Conservation (phyloP, 78 protist species). For the Chrysochromulina tobinii region DNA sequence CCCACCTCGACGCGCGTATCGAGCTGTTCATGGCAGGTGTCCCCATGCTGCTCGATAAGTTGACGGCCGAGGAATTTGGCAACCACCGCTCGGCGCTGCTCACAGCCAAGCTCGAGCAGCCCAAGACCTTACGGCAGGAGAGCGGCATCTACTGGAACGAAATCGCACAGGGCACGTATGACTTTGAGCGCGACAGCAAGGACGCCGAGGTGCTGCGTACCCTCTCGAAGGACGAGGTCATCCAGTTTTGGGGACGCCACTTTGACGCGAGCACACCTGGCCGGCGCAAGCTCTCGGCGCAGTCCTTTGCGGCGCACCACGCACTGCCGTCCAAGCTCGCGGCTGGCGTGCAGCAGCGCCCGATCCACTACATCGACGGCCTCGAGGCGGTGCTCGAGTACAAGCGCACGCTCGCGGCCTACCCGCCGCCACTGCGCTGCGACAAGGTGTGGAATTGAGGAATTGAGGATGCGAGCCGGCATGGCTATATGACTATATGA, state of each 20-base stretch:
- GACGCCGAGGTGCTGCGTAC: neutral
- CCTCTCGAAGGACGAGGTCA: neutral
- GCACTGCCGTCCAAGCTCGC: neutral
- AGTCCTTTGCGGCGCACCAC: neutral
- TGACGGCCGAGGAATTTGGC: neutral
- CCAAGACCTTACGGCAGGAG: neutral
- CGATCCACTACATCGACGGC: neutral
- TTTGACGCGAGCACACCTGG: neutral
- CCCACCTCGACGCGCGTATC: constrained; percentile 25
- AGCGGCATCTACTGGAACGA: neutral
- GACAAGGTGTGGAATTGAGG: too few relatives aligned
- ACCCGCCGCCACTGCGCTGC: neutral
- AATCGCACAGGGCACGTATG: neutral
- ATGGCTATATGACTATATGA: too few relatives aligned
- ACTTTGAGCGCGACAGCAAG: neutral
- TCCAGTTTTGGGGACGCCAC: neutral
- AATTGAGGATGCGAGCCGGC: too few relatives aligned
- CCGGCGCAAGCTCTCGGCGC: constrained; percentile 1
- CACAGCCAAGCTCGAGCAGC: neutral
- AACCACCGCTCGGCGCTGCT: neutral
- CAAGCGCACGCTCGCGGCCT: neutral
- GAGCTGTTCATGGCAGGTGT: neutral
- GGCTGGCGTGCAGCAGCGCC: neutral
- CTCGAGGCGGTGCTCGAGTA: neutral
- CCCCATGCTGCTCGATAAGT: neutral